phyloP scores from a whole-genome alignment of 2,329 filamentous ascomycete genomes.

The Beauveria bassiana region DNA sequence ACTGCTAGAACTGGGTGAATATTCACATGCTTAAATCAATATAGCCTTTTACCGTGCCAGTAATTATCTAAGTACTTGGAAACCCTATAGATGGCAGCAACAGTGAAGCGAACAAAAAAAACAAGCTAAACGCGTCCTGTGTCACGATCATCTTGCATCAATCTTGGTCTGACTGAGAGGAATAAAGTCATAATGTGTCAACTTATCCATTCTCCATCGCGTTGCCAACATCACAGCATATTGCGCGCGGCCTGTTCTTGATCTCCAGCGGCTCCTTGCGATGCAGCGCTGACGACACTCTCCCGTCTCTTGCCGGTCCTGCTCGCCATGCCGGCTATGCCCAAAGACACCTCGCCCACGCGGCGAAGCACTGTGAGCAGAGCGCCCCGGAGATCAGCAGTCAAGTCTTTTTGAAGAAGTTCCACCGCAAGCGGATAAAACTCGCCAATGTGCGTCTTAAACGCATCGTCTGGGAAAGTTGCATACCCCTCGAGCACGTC shows the following conservation, averaged over 20 bases:
- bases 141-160: no score
- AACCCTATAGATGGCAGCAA: no score
- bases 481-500: constrained; percentile 92
- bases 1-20: no score
- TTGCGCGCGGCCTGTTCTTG: constrained; percentile 10
- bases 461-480: constrained; percentile 72
- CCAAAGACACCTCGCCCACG: constrained; percentile 69
- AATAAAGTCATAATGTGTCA: no score
- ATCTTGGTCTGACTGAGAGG: no score
- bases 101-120: no score
- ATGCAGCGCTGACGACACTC: constrained; percentile 31
- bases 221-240: constrained; percentile 3
- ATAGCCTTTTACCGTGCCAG: no score
- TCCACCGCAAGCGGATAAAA: constrained; percentile 87
- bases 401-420: constrained; percentile 74
- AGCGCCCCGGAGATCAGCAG: constrained; percentile 66
- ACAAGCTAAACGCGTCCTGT: no score
- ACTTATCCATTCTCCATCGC: background rate
- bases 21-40: no score
- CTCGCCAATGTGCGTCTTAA: constrained; percentile 66
- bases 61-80: no score
- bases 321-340: constrained; percentile 43
- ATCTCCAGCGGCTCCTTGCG: constrained; percentile 14
- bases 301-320: constrained; percentile 28
- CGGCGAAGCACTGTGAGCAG: constrained; percentile 71